Conservation (phyloP, 768 basidiomycete species). For the Punctularia strigosozonata region DNA sequence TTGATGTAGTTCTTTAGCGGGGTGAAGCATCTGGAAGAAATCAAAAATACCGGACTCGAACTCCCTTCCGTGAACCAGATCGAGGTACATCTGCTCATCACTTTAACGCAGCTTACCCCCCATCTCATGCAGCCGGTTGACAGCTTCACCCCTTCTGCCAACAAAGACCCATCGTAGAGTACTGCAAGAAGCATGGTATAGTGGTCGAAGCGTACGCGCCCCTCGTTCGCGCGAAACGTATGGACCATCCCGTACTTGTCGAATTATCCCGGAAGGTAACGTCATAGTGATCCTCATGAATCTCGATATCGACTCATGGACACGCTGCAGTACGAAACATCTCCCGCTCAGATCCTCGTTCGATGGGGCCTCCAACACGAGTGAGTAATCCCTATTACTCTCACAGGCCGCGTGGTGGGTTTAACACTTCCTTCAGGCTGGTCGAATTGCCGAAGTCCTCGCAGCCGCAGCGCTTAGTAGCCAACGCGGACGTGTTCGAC, state of each 20-base stretch:
- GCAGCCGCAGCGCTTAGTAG: conserved; percentile 54
- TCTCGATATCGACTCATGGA: not conserved
- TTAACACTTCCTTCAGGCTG: conserved; percentile 37
- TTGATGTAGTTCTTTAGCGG: conserved; percentile 28
- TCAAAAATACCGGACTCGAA: conserved; percentile 46
- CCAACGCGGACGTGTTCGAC: conserved; percentile 66
- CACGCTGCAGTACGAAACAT: conserved; percentile 34
- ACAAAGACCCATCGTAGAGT: conserved; percentile 66
- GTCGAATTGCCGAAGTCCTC: conserved; percentile 78
- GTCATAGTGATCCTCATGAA: conserved; percentile 23
- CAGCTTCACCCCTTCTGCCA: conserved; percentile 82
- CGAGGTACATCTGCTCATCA: conserved; percentile 35
- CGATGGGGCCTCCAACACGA: conserved; percentile 86
- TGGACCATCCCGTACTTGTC: conserved; percentile 28
- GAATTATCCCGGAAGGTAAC: conserved; percentile 48
- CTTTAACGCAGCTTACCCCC: conserved; percentile 4
- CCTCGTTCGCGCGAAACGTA: conserved; percentile 17
- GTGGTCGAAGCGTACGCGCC: conserved; percentile 28
- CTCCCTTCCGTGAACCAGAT: conserved; percentile 73
- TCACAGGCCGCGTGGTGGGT: not conserved
- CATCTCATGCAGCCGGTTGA: conserved; percentile 1
- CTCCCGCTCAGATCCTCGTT: conserved; percentile 70
- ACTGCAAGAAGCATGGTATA: conserved; percentile 30
- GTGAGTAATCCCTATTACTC: conserved; percentile 25
- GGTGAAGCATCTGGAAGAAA: conserved; percentile 65